Conservation (phyloP, 2,329 filamentous ascomycete species). For the Trichoderma endophyticum region DNA sequence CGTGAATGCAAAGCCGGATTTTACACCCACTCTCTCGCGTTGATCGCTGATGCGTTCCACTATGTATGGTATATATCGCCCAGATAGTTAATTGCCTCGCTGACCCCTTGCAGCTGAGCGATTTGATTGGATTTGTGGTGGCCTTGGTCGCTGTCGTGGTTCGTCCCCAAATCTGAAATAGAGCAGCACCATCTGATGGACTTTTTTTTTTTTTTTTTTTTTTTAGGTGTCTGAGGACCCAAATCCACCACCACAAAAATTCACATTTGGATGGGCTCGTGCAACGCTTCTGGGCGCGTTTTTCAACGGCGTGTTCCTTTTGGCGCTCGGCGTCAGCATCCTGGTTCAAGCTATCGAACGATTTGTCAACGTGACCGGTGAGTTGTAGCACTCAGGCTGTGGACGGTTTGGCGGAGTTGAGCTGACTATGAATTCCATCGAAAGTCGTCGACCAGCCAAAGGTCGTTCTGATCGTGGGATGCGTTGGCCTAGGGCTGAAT, state of each 20-base stretch:
- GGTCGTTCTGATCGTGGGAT: constrained; percentile 67
- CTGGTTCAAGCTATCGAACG: constrained; percentile 70
- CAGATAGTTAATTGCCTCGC: neutral
- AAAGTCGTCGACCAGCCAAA: constrained; percentile 62
- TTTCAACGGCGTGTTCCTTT: constrained; percentile 74
- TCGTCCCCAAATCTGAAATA: constrained; percentile 23
- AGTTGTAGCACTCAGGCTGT: constrained; percentile 23
- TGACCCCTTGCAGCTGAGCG: constrained; percentile 55
- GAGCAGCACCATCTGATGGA: neutral
- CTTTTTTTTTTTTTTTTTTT: neutral
- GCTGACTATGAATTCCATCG: constrained; percentile 21
- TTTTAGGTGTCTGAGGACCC: constrained; percentile 54
- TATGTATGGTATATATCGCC: constrained; percentile 48
- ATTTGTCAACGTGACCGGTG: constrained; percentile 57
- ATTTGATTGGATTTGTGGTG: constrained; percentile 66
- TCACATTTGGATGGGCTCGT: constrained; percentile 71
- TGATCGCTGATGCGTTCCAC: constrained; percentile 76
- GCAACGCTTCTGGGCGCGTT: constrained; percentile 72
- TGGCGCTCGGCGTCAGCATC: constrained; percentile 70
- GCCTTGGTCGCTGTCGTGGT: constrained; percentile 64
- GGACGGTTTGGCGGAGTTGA: neutral
- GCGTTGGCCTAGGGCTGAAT: constrained; percentile 64
- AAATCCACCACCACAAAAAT: constrained; percentile 47
- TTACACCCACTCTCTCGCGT: constrained; percentile 66
- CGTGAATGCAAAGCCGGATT: constrained; percentile 53